Evolutionary conservation across 2,329 filamentous ascomycete genomes (phyloP), one percentile per base, ranked within the genome.

Genomic region (Zymoseptoria brevis): DNA sequence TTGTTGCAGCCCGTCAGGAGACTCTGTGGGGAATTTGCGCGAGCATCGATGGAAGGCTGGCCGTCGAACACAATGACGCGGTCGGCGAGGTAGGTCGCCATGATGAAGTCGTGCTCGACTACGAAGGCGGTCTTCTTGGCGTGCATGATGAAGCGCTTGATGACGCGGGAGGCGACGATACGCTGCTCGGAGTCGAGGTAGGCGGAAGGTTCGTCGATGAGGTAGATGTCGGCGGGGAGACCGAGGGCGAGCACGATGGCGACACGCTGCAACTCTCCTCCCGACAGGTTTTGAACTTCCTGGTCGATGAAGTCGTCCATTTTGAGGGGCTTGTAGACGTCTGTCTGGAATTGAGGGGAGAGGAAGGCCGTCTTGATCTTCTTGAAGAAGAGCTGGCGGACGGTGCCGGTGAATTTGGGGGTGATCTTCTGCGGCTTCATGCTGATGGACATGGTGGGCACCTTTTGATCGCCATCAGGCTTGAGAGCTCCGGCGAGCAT

Each of bases 341-440:
- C 94, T 13, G 94, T 99, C 81, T 99, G 94, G 83, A 99, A 99
- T 76, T 99, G 94, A 29, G 94, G 94, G 68, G 87, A 94, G 69
- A 99, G 76, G 84, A 99, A 99, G 45, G 93, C 87, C 62, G 91
- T 87, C 83, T 96, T 96, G 78, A 99, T 99, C 81, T 94, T 93
- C 87, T 99, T 99, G 86, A 97, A 96, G 83, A 99, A 97, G 55
- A 99, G 83, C 76, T 96, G 91, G 64, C 94, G 90, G 60, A 99
- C 94, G 48, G 93, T 99, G 64, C 95, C 94, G 66, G 92, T 87
- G 74, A 96, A 99, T 77, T 96, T 99, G 73, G 94, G 94, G 2
- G 92, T 99, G 72, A 99, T 99, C 71, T 95, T 99, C 80, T 99
- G 94, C 19, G 95, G 95, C 83, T 99, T 99, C 91, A 97, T 95